Base-by-base conservation (phyloP, 2,329 filamentous ascomycete species). In the Exophiala lecanii-corni region DNA sequence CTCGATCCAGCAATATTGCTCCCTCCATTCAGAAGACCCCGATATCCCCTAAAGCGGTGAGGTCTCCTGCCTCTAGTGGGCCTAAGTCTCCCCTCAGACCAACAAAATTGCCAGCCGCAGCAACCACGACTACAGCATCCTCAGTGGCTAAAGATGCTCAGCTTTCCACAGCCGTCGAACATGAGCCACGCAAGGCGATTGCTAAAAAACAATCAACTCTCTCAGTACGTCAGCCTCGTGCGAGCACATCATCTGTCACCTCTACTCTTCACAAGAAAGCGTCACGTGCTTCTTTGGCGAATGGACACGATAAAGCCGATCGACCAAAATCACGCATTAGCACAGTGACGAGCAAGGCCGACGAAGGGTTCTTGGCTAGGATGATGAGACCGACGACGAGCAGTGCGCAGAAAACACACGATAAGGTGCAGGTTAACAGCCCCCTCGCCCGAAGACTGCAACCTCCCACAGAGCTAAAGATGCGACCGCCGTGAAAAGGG, bases 331-430 rank as follows among this genome's bases (percentile, higher is more conserved):
- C 69, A 16, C 65, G 69, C 16, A 50, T 57, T 16, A 70, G 68
- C 53, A 55, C 53, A 20, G 58, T 54, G 39, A 43, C 62, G 16
- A 67, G 61, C 41, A 61, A 63, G 5, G 59, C 67, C 3, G 68
- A 70, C 44, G 69, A 72, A 21, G 59, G 67, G 1, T 74, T 73
- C 52, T 56, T 74, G 23, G 70, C 70, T 10, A 61, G 71, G 40
- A 72, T 74, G 69, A 74, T 73, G 68, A 65, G 71, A 4, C 71
- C 71, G 16, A 74, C 71, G 9, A 66, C 69, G 21, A 72, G 69
- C 49, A 73, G 70, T 38, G 68, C 70, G 6, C 71, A 62, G 50
- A 74, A 74, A 51, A 58, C 61, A 10, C 69, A 72, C 37, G 71
- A 73, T 12, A 71, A 69, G 50, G 43, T 65, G 4, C 69, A 72